A percentile compares a stretch with the other conserved stretches of the same genome.
Conservation (phyloP, 768 basidiomycete species). For the Amanita rimosa region DNA sequence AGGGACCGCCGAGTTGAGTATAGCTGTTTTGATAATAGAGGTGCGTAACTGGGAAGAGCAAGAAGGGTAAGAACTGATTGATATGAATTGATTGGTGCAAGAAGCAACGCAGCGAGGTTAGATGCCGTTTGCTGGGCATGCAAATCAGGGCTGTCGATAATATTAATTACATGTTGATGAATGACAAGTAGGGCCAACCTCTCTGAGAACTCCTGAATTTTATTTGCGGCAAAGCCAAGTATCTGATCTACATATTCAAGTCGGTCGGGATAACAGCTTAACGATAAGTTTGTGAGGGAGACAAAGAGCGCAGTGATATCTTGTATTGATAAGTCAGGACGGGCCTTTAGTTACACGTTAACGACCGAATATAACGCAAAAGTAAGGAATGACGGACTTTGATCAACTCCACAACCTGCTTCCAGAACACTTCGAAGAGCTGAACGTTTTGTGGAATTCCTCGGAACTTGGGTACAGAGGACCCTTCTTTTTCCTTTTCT, state of each 20-base stretch:
- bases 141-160: conserved; percentile 59
- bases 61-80: conserved; percentile 95
- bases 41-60: conserved; percentile 82
- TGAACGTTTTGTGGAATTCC: conserved; percentile 93
- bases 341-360: conserved; percentile 44
- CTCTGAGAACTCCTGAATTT: conserved; percentile 75
- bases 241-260: conserved; percentile 97
- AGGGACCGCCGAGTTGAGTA: conserved; percentile 87
- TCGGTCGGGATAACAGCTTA: conserved; percentile 95
- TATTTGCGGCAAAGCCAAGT: conserved; percentile 77
- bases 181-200: conserved; percentile 38
- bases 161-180: background rate
- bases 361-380: background rate
- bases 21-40: conserved; percentile 75
- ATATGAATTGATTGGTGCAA: conserved; percentile 94
- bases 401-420: conserved; percentile 94
- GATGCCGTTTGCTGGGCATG: conserved; percentile 79
- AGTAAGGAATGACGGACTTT: conserved; percentile 40
- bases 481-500: conserved; percentile 49
- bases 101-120: conserved; percentile 85
- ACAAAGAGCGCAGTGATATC: conserved; percentile 95
- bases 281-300: conserved; percentile 86
- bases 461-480: conserved; percentile 70
- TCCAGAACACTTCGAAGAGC: conserved; percentile 98
- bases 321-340: conserved; percentile 94